A percentile compares a stretch with the other conserved stretches of the same genome.
phyloP scores from a whole-genome alignment of 2,329 filamentous ascomycete species.

The Talaromyces albobiverticillius region DNA sequence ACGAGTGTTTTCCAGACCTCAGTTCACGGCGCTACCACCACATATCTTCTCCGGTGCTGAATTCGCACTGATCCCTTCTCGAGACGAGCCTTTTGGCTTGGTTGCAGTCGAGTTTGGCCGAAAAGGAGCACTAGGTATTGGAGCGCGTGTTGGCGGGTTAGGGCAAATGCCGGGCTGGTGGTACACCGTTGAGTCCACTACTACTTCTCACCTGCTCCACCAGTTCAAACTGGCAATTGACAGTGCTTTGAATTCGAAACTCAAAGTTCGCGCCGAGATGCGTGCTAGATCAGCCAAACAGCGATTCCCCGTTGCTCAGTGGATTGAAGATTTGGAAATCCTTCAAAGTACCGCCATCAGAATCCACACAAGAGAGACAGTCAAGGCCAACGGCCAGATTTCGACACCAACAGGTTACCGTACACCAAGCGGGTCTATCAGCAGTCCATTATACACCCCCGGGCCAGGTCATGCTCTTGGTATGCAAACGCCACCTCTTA shows the following conservation, averaged over 20 bases:
- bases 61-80: conserved; percentile 65
- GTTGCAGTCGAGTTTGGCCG: conserved; percentile 68
- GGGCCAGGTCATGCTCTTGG: conserved; percentile 27
- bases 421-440: conserved; percentile 39
- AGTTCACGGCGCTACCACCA: conserved; percentile 65
- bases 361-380: conserved; percentile 48
- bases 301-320: conserved; percentile 65
- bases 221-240: conserved; percentile 65
- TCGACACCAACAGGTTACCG: conserved; percentile 42
- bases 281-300: conserved; percentile 63
- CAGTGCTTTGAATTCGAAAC: conserved; percentile 58
- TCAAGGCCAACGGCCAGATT: conserved; percentile 28
- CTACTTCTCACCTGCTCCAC: conserved; percentile 60
- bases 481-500: conserved; percentile 32
- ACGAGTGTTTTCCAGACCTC: conserved; percentile 65
- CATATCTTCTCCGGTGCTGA: conserved; percentile 67
- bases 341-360: conserved; percentile 61
- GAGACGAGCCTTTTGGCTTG: conserved; percentile 67
- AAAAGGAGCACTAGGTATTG: conserved; percentile 66
- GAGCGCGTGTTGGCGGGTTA: conserved; percentile 63
- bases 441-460: conserved; percentile 24
- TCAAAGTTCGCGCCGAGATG: conserved; percentile 59
- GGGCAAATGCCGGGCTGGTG: conserved; percentile 72
- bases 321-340: conserved; percentile 63
- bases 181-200: conserved; percentile 66